These are phyloP conservation scores for Aureobasidium sp. DNA, from an alignment of 2,329 filamentous ascomycete species.

Conservation along the genomic window DNA sequence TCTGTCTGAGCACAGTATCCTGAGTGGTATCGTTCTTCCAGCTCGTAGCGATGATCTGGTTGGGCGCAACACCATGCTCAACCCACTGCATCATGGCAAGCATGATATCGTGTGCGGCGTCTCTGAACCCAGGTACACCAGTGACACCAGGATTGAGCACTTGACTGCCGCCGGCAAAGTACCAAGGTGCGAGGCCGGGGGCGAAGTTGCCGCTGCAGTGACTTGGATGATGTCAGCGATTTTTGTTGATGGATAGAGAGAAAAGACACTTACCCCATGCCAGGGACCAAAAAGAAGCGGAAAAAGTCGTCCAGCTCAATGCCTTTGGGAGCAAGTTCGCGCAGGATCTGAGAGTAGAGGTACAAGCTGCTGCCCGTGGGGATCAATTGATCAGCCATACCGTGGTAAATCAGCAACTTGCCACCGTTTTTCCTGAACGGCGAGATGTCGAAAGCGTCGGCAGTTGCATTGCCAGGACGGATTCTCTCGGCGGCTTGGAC, in stretches of 20 bases:
- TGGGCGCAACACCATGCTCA: slow-evolving; percentile 32
- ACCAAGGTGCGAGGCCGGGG: slow-evolving; percentile 34
- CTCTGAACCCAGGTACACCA: slow-evolving; percentile 28
- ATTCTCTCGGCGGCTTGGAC: slow-evolving; percentile 33
- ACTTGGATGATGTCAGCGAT: neutral
- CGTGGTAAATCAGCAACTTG: slow-evolving; percentile 39
- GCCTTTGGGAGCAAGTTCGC: slow-evolving; percentile 28
- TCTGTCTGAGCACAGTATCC: slow-evolving; percentile 28
- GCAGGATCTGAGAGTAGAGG: slow-evolving; percentile 44
- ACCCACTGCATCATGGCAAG: slow-evolving; percentile 34
- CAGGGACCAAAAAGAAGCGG: slow-evolving; percentile 39
- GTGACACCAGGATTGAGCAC: slow-evolving; percentile 20
- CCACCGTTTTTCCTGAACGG: slow-evolving; percentile 38
- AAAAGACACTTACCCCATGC: slow-evolving; percentile 28
- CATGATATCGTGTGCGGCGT: slow-evolving; percentile 30
- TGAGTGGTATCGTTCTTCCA: slow-evolving; percentile 26
- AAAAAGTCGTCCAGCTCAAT: slow-evolving; percentile 35
- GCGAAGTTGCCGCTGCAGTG: slow-evolving; percentile 34
- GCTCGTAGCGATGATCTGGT: slow-evolving; percentile 31
- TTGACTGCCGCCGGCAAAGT: slow-evolving; percentile 36
- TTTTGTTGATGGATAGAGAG: neutral
- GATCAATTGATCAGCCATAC: slow-evolving; percentile 42
- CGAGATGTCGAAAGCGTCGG: slow-evolving; percentile 42
- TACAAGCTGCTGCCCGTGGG: slow-evolving; percentile 46
- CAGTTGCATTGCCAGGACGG: slow-evolving; percentile 45